A percentile compares a stretch with the other conserved stretches of the same genome.
Conservation (phyloP, 2,329 filamentous ascomycete genomes). For the Colletotrichum cuscutae region DNA sequence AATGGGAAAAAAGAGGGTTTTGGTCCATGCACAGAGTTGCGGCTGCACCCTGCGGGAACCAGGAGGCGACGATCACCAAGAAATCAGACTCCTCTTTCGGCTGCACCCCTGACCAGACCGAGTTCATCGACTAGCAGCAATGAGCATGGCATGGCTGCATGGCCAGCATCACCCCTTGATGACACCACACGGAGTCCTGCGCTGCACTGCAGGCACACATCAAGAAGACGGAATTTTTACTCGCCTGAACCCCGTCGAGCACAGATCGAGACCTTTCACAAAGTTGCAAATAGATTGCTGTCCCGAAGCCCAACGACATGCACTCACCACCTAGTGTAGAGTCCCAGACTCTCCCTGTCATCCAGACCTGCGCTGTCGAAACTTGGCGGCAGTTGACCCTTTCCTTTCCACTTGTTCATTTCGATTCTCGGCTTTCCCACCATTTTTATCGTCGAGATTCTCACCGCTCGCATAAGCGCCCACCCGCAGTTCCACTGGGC, state of each 20-base stretch:
- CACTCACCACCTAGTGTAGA: not conserved
- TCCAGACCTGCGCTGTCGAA: not conserved
- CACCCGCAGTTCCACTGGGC: constrained; percentile 4
- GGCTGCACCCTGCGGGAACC: constrained; percentile 3
- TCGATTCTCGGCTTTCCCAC: not conserved
- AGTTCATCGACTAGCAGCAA: not conserved
- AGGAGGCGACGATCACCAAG: constrained; percentile 11
- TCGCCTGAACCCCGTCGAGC: constrained; percentile 1
- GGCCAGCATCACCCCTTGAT: not conserved
- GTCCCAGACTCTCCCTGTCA: not conserved
- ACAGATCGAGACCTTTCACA: constrained; percentile 18
- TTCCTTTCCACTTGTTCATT: not conserved
- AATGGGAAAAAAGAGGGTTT: not conserved
- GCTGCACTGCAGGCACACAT: not conserved
- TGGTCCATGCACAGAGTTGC: constrained; percentile 26
- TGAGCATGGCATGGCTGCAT: not conserved
- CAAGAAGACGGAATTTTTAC: not conserved
- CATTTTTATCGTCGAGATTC: not conserved
- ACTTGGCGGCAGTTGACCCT: not conserved
- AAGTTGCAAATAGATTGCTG: constrained; percentile 29
- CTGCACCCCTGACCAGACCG: constrained; percentile 5
- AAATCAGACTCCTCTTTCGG: not conserved
- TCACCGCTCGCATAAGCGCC: not conserved
- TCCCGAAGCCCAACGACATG: not conserved
- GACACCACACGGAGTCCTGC: not conserved